Evolutionary conservation across 306 rosid genomes (phyloP), one percentile per base, ranked within the genome.

Genomic region (Rubus parviflorus): DNA sequence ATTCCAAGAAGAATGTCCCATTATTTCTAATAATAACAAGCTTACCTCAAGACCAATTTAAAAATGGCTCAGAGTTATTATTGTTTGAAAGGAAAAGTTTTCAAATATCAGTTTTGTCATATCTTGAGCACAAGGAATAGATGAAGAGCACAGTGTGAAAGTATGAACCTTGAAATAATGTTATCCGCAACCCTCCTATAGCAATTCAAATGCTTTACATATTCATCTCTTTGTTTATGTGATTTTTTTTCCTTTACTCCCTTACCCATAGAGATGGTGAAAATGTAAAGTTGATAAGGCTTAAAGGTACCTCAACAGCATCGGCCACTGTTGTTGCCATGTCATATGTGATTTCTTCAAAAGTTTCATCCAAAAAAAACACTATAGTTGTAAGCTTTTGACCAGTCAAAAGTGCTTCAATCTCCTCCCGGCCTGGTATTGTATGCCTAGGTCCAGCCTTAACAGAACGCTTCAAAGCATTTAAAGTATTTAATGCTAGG

Each of bases 381-480:
- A 96, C 98, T 65, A 92, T 91, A 30, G 90, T 96, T 64, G 99
- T 96, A 40, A 96, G 98, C 85, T 88, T 96, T 84, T 86, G 90
- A 83, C 91, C 89, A 0, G 91, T 92, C 77, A 96, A 80, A 77
- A 92, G 80, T 51, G 97, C 94, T 85, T 89, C 98, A 85, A 96
- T 91, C 88, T 96, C 99, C 81, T 92, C 98, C 6, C 90, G 94
- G 13, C 85, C 98, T 38, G 98, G 99, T 81, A 89, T 88, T 45
- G 85, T 81, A 79, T 91, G 89, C 87, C 98, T 92, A 22, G 98
- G 91, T 77, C 99, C 99, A 80, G 96, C 95, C 91, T 96, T 96
- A 74, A 91, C 91, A 53, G 93, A 87, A 60, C 91, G 92, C 89
- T 92, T 92, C 72, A 96, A 84, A 83, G 97, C 92, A 86, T 92